Conservation (phyloP, 331 rosid genomes). For the Ulmus americana region DNA sequence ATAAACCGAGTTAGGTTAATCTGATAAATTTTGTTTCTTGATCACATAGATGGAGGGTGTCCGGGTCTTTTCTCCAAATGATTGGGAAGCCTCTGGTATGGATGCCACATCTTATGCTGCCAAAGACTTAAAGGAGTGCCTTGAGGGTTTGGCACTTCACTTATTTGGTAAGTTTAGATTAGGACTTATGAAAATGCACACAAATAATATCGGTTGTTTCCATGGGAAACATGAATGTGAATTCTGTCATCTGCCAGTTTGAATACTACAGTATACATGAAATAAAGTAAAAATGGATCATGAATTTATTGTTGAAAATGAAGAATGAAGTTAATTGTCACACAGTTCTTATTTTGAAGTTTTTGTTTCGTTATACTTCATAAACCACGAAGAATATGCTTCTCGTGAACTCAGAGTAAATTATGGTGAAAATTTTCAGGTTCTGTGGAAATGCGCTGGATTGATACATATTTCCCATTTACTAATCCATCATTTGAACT, state of each 20-base stretch:
- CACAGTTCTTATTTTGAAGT: neutral
- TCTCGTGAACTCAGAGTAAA: neutral
- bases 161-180: conserved; percentile 64
- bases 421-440: conserved; percentile 46
- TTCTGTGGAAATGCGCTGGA: conserved; percentile 94
- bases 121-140: conserved; percentile 78
- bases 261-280: neutral
- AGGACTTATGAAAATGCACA: neutral
- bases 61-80: conserved; percentile 66
- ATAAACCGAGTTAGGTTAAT: neutral
- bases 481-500: conserved; percentile 95
- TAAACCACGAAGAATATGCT: neutral
- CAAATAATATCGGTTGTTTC: conserved; percentile 17
- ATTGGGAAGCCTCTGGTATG: conserved; percentile 68
- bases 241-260: neutral
- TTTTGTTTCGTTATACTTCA: neutral
- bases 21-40: conserved; percentile 15
- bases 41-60: conserved; percentile 87
- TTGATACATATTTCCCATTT: conserved; percentile 92
- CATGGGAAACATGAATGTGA: neutral
- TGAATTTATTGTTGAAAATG: neutral
- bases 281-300: neutral
- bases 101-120: conserved; percentile 79
- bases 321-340: too few relatives aligned
- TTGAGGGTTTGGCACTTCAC: conserved; percentile 91